Evolutionary conservation across 1,284 basidiomycete genomes (phyloP).

Genomic region (Ganoderma meredithae): DNA sequence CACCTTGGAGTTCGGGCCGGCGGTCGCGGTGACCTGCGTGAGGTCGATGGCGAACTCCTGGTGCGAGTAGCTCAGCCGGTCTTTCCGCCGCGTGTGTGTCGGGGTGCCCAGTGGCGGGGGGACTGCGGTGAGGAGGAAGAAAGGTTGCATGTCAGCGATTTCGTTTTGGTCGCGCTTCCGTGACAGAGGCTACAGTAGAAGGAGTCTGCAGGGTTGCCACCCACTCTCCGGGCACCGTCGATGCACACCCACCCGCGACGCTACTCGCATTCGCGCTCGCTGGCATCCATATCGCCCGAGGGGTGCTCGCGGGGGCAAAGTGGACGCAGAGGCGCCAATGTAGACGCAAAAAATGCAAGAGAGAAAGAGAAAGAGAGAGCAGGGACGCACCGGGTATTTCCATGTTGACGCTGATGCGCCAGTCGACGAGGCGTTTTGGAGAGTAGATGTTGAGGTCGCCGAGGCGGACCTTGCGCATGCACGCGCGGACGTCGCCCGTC

Average conservation of each 20-base stretch:
- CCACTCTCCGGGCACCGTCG: no score
- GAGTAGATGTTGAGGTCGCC: constrained; percentile 90
- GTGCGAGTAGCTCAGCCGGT: constrained; percentile 92
- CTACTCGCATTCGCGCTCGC: neutral
- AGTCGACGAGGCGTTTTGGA: constrained; percentile 87
- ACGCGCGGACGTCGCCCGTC: constrained; percentile 68
- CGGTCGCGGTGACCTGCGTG: constrained; percentile 82
- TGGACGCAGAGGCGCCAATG: neutral
- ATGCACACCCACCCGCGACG: no score
- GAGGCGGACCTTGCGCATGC: constrained; percentile 82
- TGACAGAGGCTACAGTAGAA: neutral
- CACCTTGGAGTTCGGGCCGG: constrained; percentile 56
- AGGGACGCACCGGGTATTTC: constrained; percentile 75
- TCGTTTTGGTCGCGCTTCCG: neutral
- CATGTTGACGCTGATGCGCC: constrained; percentile 89
- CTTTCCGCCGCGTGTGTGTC: constrained; percentile 78
- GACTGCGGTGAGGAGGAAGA: constrained; percentile 48
- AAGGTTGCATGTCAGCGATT: neutral
- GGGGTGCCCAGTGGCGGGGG: constrained; percentile 66
- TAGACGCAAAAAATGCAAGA: constrained; percentile 16
- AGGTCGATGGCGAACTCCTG: constrained; percentile 94
- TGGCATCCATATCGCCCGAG: neutral
- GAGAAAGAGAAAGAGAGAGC: constrained; percentile 33
- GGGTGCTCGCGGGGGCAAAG: neutral
- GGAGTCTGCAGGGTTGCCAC: neutral